Base-by-base conservation (phyloP, 208 protist genomes). In the Trypanosoma caninum region DNA sequence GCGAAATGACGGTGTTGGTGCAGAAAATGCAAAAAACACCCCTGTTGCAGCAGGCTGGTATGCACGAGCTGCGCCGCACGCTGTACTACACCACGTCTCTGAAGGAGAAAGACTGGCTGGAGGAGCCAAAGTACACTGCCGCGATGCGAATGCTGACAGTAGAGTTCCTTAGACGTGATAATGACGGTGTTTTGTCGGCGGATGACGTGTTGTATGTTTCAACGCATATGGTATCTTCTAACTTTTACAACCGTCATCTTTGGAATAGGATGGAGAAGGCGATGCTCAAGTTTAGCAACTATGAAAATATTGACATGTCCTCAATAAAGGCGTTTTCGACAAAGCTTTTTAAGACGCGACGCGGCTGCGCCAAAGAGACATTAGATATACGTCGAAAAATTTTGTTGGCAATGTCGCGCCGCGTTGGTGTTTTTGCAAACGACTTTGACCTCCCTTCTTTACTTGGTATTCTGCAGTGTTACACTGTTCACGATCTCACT, bases 181-280 rank as follows among this genome's bases (percentile, higher is more conserved):
- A 71, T 60, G 82, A 93, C 37, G 89, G 89, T 40, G 81, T 93
- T 23, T 64, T 95, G n/a, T 80, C 80, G 11, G 80, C 85, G 1
- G 84, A 93, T 47, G 89, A 95, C 61, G 86, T 95, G 44, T 65
- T 95, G 35, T 95, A 91, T 59, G 63, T 95, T 13, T 76, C 84
- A 18, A 93, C 89, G 16, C 79, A 93, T 71, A 76, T 93, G 46
- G 76, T 92, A 44, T 71, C 76, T 3, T 72, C 84, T 1, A 95
- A 95, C 65, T 95, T 89, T 47, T 95, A 95, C 72, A 93, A 95
- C 54, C 78, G 86, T 14, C 84, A 92, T 52, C 48, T 95, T 57
- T 95, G 89, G 86, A 90, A 95, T 44, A 79, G 85, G 11, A 76
- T 95, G 76, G 85, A 95, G 64, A 63, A 57, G 50, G 42, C 84